Base-by-base conservation (phyloP, 1,284 basidiomycete species). In the Paramarasmius palmivorus region DNA sequence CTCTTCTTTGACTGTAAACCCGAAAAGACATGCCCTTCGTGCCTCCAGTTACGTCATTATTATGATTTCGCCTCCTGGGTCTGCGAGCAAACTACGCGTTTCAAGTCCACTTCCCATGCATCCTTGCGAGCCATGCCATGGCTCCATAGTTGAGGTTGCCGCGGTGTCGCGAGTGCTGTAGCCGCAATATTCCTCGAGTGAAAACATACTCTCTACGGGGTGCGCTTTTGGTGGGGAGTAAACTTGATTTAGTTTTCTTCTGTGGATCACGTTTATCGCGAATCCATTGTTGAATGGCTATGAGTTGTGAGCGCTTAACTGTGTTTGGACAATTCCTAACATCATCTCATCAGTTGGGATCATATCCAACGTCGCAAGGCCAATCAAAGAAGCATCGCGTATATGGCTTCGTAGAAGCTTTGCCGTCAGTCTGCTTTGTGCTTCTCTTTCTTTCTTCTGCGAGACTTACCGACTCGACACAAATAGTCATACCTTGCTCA, bases 361-460 rank as follows among this genome's bases (percentile, higher is more conserved):
- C 29, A 48, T 48, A 17, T 48, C 46, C 5, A 48, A 48, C 29
- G 26, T 26, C 20, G 46, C 23, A 15, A 26, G 46, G 17, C 23
- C 12, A 6, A 29, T 15, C 20, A 48, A 48, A 26, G 32, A 48
- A 32, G 46, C 46, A 10, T n/a, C n/a, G 15, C 46, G 15, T 48
- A 25, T 26, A 48, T 48, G 46, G 46, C 46, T 4, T 36, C 20
- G 9, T 48, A 48, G 20, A 48, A 48, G n/a, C 26, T 48, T 48
- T 32, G 17, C 46, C 15, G 15, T 15, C 46, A 17, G 17, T 9
- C 15, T 48, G 12, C 20, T 15, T 17, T 36, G 15, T 26, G 17
- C 26, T 37, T 17, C 17, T 17, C 17, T 4, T 37, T n/a, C n/a
- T n/a, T n/a, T n/a, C n/a, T 37, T 17, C 36, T 17, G 36, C 14